Conservation (phyloP, 2,329 filamentous ascomycete genomes). For the Alternaria novae-zelandiae region DNA sequence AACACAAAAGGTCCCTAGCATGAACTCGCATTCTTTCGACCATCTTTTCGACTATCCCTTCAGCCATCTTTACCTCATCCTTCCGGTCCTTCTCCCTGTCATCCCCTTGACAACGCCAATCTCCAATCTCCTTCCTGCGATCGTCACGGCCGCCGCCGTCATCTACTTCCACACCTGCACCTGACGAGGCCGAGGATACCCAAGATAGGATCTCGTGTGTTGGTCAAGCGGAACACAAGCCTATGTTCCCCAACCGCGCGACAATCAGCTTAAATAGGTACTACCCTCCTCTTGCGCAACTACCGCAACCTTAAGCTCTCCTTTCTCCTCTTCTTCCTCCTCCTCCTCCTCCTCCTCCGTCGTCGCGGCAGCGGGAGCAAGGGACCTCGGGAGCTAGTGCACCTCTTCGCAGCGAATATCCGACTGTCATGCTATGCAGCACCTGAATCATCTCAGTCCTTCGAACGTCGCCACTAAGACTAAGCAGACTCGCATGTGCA, state of each 20-base stretch:
- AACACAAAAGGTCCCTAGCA: background rate
- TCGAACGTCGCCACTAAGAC: constrained; percentile 69
- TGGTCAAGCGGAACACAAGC: background rate
- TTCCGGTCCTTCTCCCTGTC: background rate
- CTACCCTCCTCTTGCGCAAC: background rate
- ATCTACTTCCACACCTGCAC: background rate
- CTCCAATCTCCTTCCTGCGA: background rate
- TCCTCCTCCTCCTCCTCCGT: constrained; percentile 36
- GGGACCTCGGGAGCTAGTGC: constrained; percentile 36
- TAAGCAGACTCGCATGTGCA: constrained; percentile 62
- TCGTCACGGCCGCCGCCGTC: background rate
- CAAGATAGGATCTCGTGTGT: background rate
- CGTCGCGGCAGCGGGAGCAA: constrained; percentile 53
- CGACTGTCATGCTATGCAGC: constrained; percentile 60
- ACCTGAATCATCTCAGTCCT: constrained; percentile 68
- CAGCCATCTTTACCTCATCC: background rate
- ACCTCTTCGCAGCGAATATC: constrained; percentile 58
- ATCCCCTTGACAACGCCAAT: background rate
- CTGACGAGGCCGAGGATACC: background rate
- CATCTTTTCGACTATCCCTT: background rate
- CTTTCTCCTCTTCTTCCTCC: constrained; percentile 33
- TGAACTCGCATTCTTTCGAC: background rate
- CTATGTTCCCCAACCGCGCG: background rate
- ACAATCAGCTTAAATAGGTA: background rate
- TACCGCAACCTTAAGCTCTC: constrained; percentile 41